Percentiles rank a stretch among this genome's conserved stretches.
Evolutionary conservation across 192 early-diverging fungal genomes (phyloP).

Genomic region (Entomortierella lignicola): DNA sequence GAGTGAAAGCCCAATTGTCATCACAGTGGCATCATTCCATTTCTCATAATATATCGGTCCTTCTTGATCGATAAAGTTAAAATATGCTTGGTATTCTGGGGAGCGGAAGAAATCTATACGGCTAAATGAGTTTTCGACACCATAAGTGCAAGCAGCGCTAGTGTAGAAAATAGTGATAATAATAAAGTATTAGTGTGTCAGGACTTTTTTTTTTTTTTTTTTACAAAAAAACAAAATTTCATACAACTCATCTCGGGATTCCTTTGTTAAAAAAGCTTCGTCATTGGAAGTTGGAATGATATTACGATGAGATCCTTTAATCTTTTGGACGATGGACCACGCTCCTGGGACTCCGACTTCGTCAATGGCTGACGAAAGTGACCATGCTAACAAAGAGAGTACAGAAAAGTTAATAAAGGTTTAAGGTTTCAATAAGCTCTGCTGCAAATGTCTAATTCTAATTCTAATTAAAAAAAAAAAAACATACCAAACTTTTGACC

Average conservation of each 20-base stretch:
- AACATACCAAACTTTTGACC: conserved; percentile 61
- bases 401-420: too few relatives aligned
- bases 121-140: conserved; percentile 79
- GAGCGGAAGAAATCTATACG: conserved; percentile 69
- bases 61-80: conserved; percentile 55
- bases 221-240: too few relatives aligned
- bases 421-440: too few relatives aligned
- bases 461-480: too few relatives aligned
- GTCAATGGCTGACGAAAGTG: conserved; percentile 34
- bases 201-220: too few relatives aligned
- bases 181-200: too few relatives aligned
- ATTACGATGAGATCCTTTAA: conserved; percentile 16
- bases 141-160: conserved; percentile 71
- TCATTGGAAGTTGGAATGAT: conserved; percentile 18
- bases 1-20: conserved; percentile 51
- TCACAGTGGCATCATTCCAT: conserved; percentile 68
- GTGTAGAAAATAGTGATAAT: conserved; percentile 34
- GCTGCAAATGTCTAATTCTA: too few relatives aligned
- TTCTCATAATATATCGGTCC: conserved; percentile 58
- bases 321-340: conserved; percentile 45
- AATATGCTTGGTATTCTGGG: conserved; percentile 61
- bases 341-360: conserved; percentile 60
- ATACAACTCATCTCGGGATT: conserved; percentile 26
- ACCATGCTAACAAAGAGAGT: conserved; percentile 22
- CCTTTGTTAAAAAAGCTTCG: conserved; percentile 22